Evolutionary conservation across 768 basidiomycete genomes (phyloP), one percentile per base, ranked within the genome.

Genomic region (Boletus subcaerulescens): DNA sequence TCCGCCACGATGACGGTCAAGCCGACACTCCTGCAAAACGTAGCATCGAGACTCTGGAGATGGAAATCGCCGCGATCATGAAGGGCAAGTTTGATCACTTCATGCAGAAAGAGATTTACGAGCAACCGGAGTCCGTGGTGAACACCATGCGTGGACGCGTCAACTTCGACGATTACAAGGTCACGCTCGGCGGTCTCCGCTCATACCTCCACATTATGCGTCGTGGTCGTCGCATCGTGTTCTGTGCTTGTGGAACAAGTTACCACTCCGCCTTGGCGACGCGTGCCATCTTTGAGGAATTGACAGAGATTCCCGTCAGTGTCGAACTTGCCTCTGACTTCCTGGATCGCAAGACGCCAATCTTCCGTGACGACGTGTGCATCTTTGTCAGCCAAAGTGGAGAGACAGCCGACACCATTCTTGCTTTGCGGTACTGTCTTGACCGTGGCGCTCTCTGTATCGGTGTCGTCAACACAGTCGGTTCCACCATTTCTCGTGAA

Each of bases 101-200:
- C 77, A 99, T 99, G 97, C 96, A 98, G 73, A 99, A 99, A 78
- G 97, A 99, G 74, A 98, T 98, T 64, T 98, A 93, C 78, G 92
- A 98, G 70, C 96, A 98, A 72, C 96, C 97, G 48, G 97, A 99
- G 69, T 96, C 93, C 26, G 97, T 98, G 59, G 93, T 98, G 75
- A 99, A 99, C 82, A 99, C 97, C 48, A 99, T 99, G 97, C 91
- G 97, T 83, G 97, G 97, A 57, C 93, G 97, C 63, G 91, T 99
- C 78, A 98, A 97, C 81, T 99, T 99, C 64, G 97, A 98, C 68
- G 85, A 80, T 50, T 83, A 91, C 74, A 81, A 80, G 60, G 91
- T 99, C 68, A 98, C 89, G 12, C 86, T 99, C 41, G 97, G 97
- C 69, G 97, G 97, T 38, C 80, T 99, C 57, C 91, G 94, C 57